Percentiles rank a stretch among this genome's conserved stretches.
phyloP scores from a whole-genome alignment of 2,329 filamentous ascomycete species.

The Ophiostoma pallidulum region DNA sequence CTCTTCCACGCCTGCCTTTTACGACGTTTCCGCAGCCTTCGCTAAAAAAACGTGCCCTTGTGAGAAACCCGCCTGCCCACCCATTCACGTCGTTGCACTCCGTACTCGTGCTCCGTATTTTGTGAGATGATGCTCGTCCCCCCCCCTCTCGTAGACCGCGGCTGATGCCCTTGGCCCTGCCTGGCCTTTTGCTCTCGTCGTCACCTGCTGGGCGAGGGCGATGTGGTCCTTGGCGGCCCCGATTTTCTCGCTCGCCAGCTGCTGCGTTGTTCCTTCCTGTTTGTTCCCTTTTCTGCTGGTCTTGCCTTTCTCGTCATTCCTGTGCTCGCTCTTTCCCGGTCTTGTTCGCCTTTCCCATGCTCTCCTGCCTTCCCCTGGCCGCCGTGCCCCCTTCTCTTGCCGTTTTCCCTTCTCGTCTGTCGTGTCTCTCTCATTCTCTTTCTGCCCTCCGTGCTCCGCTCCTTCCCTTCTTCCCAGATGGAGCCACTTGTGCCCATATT shows the following conservation, averaged over 20 bases:
- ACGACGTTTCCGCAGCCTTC: too few species aligned
- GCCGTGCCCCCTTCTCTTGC: neutral
- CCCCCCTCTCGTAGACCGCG: slow-evolving; percentile 6
- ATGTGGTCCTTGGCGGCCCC: slow-evolving; percentile 13
- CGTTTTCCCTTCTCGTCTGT: slow-evolving; percentile 25
- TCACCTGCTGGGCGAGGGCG: slow-evolving; percentile 15
- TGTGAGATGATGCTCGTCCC: slow-evolving; percentile 1
- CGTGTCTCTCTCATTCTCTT: slow-evolving; percentile 19
- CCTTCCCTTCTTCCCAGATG: slow-evolving; percentile 4
- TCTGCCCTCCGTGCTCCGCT: slow-evolving; percentile 19
- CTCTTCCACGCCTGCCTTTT: too few species aligned
- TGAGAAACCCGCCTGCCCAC: neutral
- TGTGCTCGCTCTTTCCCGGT: slow-evolving; percentile 9
- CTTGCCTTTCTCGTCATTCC: slow-evolving; percentile 1
- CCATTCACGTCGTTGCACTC: slow-evolving; percentile 5
- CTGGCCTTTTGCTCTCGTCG: slow-evolving; percentile 17
- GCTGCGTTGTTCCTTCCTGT: neutral
- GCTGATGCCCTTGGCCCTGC: slow-evolving; percentile 8
- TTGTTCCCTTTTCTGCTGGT: neutral
- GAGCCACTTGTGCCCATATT: slow-evolving; percentile 5
- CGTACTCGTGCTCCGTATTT: too few species aligned
- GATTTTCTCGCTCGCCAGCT: slow-evolving; percentile 11
- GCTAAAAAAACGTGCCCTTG: slow-evolving; percentile 7
- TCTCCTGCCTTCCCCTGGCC: slow-evolving; percentile 4
- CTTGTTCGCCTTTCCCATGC: slow-evolving; percentile 12